Evolutionary conservation across 106 monocot genomes (phyloP).

Genomic region (Dactylorhiza incarnata): DNA sequence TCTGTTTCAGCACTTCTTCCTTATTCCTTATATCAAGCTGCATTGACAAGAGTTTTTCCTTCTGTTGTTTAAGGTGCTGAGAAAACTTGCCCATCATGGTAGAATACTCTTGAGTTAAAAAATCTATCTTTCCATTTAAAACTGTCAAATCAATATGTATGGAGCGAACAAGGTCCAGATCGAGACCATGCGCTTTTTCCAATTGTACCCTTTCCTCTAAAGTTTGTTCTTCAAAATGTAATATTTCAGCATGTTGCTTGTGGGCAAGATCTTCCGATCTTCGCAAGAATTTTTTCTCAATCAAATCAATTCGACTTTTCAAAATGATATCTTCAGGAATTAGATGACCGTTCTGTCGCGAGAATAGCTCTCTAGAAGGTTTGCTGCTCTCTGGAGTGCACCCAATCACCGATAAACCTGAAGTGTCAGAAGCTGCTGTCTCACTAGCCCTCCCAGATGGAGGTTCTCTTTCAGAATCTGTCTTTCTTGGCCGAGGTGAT

Average conservation of each 20-base stretch:
- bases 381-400: constrained; percentile 6
- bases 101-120: constrained; percentile 31
- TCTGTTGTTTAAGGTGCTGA: constrained; percentile 32
- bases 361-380: neutral
- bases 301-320: constrained; percentile 22
- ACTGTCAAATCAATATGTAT: constrained; percentile 16
- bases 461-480: constrained; percentile 11
- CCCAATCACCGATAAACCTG: constrained; percentile 16
- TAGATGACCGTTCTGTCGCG: constrained; percentile 8
- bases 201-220: constrained; percentile 26
- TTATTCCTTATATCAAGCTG: constrained; percentile 26
- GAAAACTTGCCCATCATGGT: constrained; percentile 24
- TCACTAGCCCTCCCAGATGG: constrained; percentile 1
- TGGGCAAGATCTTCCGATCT: constrained; percentile 25
- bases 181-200: constrained; percentile 13
- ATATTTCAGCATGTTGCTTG: constrained; percentile 32
- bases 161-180: constrained; percentile 15
- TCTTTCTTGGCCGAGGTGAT: constrained; percentile 2
- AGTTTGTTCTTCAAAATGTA: constrained; percentile 24
- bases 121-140: constrained; percentile 15
- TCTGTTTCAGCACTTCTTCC: constrained; percentile 31
- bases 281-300: constrained; percentile 24
- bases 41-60: constrained; percentile 23
- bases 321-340: constrained; percentile 21
- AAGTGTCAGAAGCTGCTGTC: constrained; percentile 3